A percentile compares a stretch with the other conserved stretches of the same genome.
Conservation (phyloP, 768 basidiomycete genomes). For the Suillus discolor region DNA sequence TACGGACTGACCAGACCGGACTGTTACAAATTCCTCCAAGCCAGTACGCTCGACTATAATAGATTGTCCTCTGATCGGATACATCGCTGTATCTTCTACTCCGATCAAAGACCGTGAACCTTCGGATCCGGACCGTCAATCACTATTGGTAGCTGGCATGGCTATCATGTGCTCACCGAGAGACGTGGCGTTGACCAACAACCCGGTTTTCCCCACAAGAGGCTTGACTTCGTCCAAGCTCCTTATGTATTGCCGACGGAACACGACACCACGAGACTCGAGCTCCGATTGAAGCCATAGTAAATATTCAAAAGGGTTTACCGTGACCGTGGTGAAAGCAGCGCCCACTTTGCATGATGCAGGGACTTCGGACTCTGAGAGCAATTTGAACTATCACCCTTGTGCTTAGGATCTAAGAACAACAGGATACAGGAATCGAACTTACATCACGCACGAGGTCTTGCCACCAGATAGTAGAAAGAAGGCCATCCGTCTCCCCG, state of each 20-base stretch:
- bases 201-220: slow-evolving; percentile 34
- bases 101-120: slow-evolving; percentile 78
- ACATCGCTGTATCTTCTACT: slow-evolving; percentile 75
- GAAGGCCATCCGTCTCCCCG: slow-evolving; percentile 20
- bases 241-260: slow-evolving; percentile 43
- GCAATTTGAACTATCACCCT: slow-evolving; percentile 28
- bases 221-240: slow-evolving; percentile 50
- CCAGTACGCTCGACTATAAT: slow-evolving; percentile 74
- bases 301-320: slow-evolving; percentile 55
- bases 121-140: slow-evolving; percentile 17
- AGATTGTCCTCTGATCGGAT: slow-evolving; percentile 85
- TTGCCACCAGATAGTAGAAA: slow-evolving; percentile 39
- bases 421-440: not conserved
- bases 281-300: slow-evolving; percentile 48
- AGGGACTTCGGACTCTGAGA: slow-evolving; percentile 38
- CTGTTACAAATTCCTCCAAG: slow-evolving; percentile 42
- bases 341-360: slow-evolving; percentile 38
- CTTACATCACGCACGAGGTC: slow-evolving; percentile 43
- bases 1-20: slow-evolving; percentile 27
- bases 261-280: slow-evolving; percentile 40
- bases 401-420: not conserved
- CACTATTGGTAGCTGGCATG: not conserved
- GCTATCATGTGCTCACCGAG: slow-evolving; percentile 42
- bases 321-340: slow-evolving; percentile 46
- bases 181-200: slow-evolving; percentile 58